phyloP scores from a whole-genome alignment of 2,329 filamentous ascomycete species.

The Ascochyta clinopodiicola region DNA sequence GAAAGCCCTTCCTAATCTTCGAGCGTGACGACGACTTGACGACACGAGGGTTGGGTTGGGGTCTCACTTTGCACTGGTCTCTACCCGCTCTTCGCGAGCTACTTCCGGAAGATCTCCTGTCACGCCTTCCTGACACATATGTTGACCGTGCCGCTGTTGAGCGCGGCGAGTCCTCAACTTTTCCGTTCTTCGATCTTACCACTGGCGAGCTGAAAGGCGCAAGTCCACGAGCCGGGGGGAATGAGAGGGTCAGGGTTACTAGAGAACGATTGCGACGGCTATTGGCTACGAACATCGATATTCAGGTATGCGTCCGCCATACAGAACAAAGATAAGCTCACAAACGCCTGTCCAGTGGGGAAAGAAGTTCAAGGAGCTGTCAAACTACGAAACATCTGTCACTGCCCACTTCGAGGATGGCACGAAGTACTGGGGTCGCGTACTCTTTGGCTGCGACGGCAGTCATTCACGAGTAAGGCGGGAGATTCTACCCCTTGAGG shows the following conservation, averaged over 20 bases:
- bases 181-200: conserved; percentile 23
- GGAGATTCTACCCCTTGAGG: neutral
- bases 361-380: conserved; percentile 9
- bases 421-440: conserved; percentile 6
- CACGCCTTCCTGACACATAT: conserved; percentile 15
- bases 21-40: conserved; percentile 27
- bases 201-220: conserved; percentile 14
- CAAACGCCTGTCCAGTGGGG: conserved; percentile 8
- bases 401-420: conserved; percentile 19
- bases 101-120: conserved; percentile 8
- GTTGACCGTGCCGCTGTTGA: conserved; percentile 21
- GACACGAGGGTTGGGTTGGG: conserved; percentile 28
- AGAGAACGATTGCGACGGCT: conserved; percentile 14
- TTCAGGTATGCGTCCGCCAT: conserved; percentile 4
- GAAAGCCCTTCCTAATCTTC: conserved; percentile 30
- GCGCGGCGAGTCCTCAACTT: conserved; percentile 13
- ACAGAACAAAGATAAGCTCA: neutral
- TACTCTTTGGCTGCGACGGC: conserved; percentile 22
- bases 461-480: conserved; percentile 12
- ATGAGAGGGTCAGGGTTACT: conserved; percentile 15
- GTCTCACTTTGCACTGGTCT: conserved; percentile 24
- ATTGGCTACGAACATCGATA: conserved; percentile 15
- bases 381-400: conserved; percentile 1
- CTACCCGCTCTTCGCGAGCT: conserved; percentile 16
- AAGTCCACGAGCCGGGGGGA: conserved; percentile 6